Conservation (phyloP, 2,329 filamentous ascomycete genomes). For the Cladorrhinum sp. region DNA sequence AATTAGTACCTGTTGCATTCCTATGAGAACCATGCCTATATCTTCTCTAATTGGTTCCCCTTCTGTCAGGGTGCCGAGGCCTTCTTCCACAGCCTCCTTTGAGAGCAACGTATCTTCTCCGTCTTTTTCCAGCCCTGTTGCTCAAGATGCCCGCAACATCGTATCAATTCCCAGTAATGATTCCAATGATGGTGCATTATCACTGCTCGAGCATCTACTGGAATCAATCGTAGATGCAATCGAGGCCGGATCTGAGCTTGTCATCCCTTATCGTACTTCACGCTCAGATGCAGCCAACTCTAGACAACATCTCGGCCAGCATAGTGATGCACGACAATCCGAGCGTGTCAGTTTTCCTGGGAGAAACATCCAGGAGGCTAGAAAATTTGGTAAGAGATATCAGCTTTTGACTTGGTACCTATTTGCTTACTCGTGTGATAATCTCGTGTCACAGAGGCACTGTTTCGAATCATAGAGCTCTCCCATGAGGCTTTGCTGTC, state of each 20-base stretch:
- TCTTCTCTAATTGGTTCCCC: background rate
- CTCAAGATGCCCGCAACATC: background rate
- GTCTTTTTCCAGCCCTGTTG: background rate
- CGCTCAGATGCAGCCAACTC: background rate
- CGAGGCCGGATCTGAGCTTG: constrained; percentile 14
- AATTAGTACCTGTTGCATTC: too few relatives aligned
- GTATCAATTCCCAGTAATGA: background rate
- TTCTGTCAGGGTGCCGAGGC: too few relatives aligned
- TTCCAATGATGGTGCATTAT: constrained; percentile 7
- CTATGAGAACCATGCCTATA: background rate
- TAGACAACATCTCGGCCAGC: background rate
- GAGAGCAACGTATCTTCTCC: too few relatives aligned
- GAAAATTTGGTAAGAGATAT: constrained; percentile 47
- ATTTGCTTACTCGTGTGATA: background rate
- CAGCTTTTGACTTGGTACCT: background rate
- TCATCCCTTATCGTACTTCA: constrained; percentile 22
- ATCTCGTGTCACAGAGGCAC: constrained; percentile 42
- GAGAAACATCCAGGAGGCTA: constrained; percentile 44
- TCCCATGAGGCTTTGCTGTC: constrained; percentile 57
- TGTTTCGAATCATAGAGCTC: constrained; percentile 58
- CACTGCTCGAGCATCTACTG: constrained; percentile 21
- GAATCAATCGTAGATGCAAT: constrained; percentile 24
- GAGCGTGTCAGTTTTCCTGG: constrained; percentile 45
- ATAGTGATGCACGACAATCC: background rate
- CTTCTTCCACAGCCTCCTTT: too few relatives aligned